Base-by-base conservation (phyloP, 441 rosid species). In the Syzygium syzygioides region DNA sequence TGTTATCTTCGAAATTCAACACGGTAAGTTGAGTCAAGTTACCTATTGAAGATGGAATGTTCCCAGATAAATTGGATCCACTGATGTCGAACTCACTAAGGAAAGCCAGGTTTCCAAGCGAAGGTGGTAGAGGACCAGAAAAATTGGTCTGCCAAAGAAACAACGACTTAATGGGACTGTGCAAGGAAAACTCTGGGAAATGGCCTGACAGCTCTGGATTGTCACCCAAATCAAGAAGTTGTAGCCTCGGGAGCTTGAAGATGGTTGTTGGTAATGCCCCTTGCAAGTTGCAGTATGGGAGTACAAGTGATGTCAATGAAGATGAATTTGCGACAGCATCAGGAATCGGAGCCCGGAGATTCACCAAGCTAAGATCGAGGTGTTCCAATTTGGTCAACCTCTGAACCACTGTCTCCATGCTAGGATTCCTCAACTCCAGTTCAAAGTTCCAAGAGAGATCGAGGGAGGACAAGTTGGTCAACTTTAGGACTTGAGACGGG, bases 221-320 rank as follows among this genome's bases (percentile, higher is more conserved):
- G 1, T 0, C 0, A 50, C 19, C 1, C 28, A 91, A 9, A 59
- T 19, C 62, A 50, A 89, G 87, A 86, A 56, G 4, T 79, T 83
- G 66, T 13, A 93, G 90, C 14, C 26, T 88, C 0, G 92, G 90
- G 3, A 92, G 23, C 20, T 45, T n/a, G 14, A 92, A 92, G 71
- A 88, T 20, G 8, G 53, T 41, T 4, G 19, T 2, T 6, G 93
- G 91, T 37, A 92, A 68, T 48, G 85, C 55, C 14, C 53, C 85
- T 79, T 4, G 85, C 85, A 79, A 79, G 25, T 41, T 0, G 15
- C 85, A 79, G n/a, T 3, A 0, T 0, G 0, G 0, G 2, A 79
- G 85, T 19, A 0, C 0, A 34, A 79, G 85, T 19, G 53, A 37
- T 79, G 13, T 45, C 54, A 79, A 79, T 17, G 85, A 79, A 41